These are phyloP conservation scores for Dryas drummondii DNA, from an alignment of 306 rosid species.

Conservation along the genomic window DNA sequence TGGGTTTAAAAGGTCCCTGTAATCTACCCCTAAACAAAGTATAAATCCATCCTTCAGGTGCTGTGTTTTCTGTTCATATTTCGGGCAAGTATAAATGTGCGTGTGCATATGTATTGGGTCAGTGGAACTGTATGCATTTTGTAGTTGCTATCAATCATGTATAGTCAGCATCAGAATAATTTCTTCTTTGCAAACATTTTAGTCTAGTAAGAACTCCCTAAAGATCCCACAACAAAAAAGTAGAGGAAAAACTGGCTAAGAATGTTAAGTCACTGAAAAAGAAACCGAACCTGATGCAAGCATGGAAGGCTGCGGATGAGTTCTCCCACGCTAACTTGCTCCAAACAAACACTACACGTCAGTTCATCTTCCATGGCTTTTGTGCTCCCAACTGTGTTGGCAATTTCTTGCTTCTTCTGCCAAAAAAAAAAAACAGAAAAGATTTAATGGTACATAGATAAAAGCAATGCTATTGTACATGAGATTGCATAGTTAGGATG, in stretches of 20 bases:
- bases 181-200: neutral
- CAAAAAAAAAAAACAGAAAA: slow-evolving; percentile 13
- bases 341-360: slow-evolving; percentile 96
- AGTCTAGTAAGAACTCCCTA: neutral
- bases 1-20: too few relatives aligned
- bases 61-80: neutral
- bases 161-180: neutral
- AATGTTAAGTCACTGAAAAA: neutral
- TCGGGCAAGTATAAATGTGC: neutral
- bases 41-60: neutral
- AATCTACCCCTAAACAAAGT: too few relatives aligned
- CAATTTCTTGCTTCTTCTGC: slow-evolving; percentile 65
- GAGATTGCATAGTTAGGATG: neutral
- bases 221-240: neutral
- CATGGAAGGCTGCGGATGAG: slow-evolving; percentile 95
- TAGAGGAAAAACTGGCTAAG: neutral
- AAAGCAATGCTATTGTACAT: neutral
- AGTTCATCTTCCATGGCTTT: slow-evolving; percentile 80
- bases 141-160: neutral
- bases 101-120: accelerated
- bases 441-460: neutral
- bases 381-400: slow-evolving; percentile 46
- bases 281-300: slow-evolving; percentile 74
- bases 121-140: neutral
- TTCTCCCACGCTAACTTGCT: slow-evolving; percentile 87